These are phyloP conservation scores for Aegilops sharonensis DNA, from an alignment of 176 grass and related monocot genomes.

Conservation along the genomic window DNA sequence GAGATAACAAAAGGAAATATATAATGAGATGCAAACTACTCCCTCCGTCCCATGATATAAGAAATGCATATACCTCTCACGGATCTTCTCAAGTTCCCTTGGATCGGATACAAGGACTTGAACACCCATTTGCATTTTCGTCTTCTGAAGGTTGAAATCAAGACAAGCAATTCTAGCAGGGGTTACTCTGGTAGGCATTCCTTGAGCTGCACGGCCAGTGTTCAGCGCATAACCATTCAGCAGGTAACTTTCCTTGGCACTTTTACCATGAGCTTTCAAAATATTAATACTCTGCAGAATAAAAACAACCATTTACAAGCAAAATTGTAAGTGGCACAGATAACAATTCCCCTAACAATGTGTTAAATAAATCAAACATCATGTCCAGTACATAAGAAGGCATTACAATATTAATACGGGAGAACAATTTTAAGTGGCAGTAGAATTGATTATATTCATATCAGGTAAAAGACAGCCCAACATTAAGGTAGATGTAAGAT, in stretches of 20 bases:
- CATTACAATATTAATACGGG: too few relatives aligned
- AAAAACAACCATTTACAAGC: not conserved
- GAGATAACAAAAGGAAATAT: not conserved
- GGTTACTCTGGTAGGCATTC: constrained; percentile 79
- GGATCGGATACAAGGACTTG: constrained; percentile 89
- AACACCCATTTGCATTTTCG: constrained; percentile 93
- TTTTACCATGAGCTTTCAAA: constrained; percentile 92
- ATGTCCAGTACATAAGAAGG: too few relatives aligned
- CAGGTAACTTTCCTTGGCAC: constrained; percentile 83
- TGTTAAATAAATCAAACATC: not conserved
- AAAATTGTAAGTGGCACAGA: not conserved
- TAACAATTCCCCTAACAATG: too few relatives aligned
- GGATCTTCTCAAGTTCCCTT: constrained; percentile 93
- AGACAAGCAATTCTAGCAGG: constrained; percentile 89
- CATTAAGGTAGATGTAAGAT: not conserved
- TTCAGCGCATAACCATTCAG: constrained; percentile 91
- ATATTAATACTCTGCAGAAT: constrained; percentile 80
- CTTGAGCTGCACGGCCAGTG: constrained; percentile 84
- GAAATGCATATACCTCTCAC: constrained; percentile 53
- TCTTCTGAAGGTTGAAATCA: constrained; percentile 96
- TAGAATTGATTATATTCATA: too few relatives aligned
- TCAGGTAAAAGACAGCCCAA: not conserved
- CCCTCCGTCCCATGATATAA: too few relatives aligned
- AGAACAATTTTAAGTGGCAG: too few relatives aligned
- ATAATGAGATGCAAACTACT: not conserved